Conservation (phyloP, 1,284 basidiomycete species). For the Rhodofomes roseus region DNA sequence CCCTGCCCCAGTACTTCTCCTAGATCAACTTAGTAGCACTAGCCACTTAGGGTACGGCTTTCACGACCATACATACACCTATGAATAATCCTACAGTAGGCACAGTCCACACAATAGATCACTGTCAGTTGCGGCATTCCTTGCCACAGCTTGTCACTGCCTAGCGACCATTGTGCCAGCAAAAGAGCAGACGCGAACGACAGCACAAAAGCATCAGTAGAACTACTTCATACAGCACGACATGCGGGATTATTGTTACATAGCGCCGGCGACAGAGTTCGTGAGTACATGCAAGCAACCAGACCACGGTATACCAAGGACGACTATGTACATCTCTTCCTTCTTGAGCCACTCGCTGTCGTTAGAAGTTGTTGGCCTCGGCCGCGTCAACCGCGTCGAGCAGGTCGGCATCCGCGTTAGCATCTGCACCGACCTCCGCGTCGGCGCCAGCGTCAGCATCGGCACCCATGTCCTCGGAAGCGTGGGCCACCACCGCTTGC, state of each 20-base stretch:
- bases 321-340: slow-evolving; percentile 19
- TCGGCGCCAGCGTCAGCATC: slow-evolving; percentile 20
- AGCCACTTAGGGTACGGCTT: too few relatives aligned
- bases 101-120: too few relatives aligned
- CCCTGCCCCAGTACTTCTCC: too few relatives aligned
- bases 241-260: neutral
- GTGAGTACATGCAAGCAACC: neutral
- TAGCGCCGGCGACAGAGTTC: neutral
- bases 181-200: too few relatives aligned
- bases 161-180: too few relatives aligned
- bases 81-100: too few relatives aligned
- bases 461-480: slow-evolving; percentile 21
- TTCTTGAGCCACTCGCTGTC: slow-evolving; percentile 29
- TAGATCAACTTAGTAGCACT: too few relatives aligned
- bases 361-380: slow-evolving; percentile 27
- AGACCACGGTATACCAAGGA: neutral
- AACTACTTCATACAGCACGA: neutral
- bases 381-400: slow-evolving; percentile 35
- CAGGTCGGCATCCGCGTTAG: slow-evolving; percentile 32
- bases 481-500: slow-evolving; percentile 14
- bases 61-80: too few relatives aligned
- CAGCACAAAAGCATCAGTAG: neutral
- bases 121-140: too few relatives aligned
- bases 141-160: too few relatives aligned
- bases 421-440: slow-evolving; percentile 26